Evolutionary conservation across 805 yeast species (phyloP).

Genomic region (Schizosaccharomyces osmophilus): DNA sequence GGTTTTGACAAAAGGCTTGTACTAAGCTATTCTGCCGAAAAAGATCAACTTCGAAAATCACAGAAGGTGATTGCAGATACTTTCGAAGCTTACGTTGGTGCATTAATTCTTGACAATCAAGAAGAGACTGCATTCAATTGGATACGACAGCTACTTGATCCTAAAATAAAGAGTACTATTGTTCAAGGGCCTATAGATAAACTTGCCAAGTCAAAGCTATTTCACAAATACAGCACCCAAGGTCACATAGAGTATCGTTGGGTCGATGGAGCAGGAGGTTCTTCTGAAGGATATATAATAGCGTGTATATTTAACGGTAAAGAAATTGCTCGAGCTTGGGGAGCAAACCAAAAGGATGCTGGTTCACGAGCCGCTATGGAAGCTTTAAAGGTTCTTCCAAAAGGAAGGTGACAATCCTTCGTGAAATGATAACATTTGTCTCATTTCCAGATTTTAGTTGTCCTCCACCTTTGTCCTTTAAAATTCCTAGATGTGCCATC

Average conservation of each 20-base stretch:
- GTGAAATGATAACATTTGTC: neutral
- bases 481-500: too few species aligned
- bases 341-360: constrained; percentile 1
- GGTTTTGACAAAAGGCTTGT: neutral
- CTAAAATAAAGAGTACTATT: neutral
- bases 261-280: constrained; percentile 1
- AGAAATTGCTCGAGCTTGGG: neutral
- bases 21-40: neutral
- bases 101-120: neutral
- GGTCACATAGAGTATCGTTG: neutral
- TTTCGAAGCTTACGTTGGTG: constrained; percentile 2
- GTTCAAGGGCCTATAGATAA: neutral
- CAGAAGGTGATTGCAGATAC: constrained; percentile 1
- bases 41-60: neutral
- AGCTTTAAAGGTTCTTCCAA: neutral
- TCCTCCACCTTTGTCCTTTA: too few species aligned
- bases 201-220: neutral
- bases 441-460: neutral
- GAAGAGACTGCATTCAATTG: neutral
- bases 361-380: constrained; percentile 1
- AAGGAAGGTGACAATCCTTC: neutral
- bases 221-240: neutral
- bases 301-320: neutral
- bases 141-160: neutral
- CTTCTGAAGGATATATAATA: neutral